Base-by-base conservation (phyloP, 2,329 filamentous ascomycete species). In the Thielaviopsis ethacetica region DNA sequence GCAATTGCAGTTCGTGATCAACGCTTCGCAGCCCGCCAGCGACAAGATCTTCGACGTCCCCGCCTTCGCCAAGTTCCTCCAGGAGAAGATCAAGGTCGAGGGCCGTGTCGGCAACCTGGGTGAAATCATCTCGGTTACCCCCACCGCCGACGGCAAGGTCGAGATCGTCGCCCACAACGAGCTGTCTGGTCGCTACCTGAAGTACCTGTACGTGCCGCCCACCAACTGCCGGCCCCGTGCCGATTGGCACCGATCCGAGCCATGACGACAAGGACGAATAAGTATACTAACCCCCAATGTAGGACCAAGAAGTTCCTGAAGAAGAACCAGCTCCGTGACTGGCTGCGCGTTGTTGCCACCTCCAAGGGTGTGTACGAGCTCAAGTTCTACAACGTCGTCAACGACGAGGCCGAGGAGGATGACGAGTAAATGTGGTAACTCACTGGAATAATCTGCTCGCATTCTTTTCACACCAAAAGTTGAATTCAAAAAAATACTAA, bases 261-360 rank as follows among this genome's bases (percentile, higher is more conserved):
- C 47, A 51, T 13, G 54, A 27, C 1, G 34, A 56, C 22, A 24
- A 24, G 17, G 2, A 21, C 21, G 26, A 24, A 47, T 12, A 26
- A 24, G 5, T 54, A 47, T 47, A 24, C 44, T 62, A 50, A 22
- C 22, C 15, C 63, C 54, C 67, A n/a, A 10, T 53, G 49, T 26
- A 95, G 89, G 75, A 98, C 93, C 76, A 98, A 98, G 89, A 98
- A 98, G 84, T 98, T 95, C 86, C 86, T 98, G 77, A 98, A 98
- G 90, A 98, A 98, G 88, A 89, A 96, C 83, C 91, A 97, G 84
- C 88, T 98, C 74, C 89, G 93, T 80, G 93, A 98, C 83, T 98
- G 93, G 93, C 88, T 98, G 72, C 91, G 93, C 71, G 91, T 98
- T 69, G 93, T 98, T 72, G 94, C 90, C 68, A 97, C 91, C 74